Conservation (phyloP, 148 eudicot genomes). For the Rhododendron simsii region DNA sequence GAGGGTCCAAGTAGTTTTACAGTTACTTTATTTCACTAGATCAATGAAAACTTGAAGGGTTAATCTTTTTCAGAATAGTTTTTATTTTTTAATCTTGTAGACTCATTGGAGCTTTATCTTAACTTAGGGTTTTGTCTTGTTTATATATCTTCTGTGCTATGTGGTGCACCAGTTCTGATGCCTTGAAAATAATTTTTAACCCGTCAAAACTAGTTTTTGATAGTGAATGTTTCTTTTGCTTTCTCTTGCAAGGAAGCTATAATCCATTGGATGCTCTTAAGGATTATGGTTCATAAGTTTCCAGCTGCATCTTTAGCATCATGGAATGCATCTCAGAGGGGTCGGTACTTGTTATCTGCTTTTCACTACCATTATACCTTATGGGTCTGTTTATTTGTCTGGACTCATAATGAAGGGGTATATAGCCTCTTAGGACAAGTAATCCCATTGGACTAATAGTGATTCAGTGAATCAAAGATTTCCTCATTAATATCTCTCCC, state of each 20-base stretch:
- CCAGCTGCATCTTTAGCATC: conserved; percentile 12
- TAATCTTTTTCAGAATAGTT: not conserved
- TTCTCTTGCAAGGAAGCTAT: not conserved
- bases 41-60: not conserved
- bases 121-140: not conserved
- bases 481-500: not conserved
- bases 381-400: not conserved
- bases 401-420: not conserved
- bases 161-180: not conserved
- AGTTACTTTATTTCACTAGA: not conserved
- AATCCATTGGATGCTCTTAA: not conserved
- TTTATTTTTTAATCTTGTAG: not conserved
- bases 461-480: not conserved
- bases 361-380: not conserved
- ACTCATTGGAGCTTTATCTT: not conserved
- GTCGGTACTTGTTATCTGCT: conserved; percentile 3
- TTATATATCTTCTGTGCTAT: not conserved
- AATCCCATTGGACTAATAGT: not conserved
- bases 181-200: not conserved
- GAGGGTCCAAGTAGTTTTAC: not conserved
- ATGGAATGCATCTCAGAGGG: conserved; percentile 20
- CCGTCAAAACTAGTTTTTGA: not conserved
- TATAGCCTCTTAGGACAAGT: not conserved
- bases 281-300: conserved; percentile 15
- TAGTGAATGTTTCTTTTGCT: not conserved